phyloP scores from a whole-genome alignment of 2,329 filamentous ascomycete species.

The Moelleriella libera region DNA sequence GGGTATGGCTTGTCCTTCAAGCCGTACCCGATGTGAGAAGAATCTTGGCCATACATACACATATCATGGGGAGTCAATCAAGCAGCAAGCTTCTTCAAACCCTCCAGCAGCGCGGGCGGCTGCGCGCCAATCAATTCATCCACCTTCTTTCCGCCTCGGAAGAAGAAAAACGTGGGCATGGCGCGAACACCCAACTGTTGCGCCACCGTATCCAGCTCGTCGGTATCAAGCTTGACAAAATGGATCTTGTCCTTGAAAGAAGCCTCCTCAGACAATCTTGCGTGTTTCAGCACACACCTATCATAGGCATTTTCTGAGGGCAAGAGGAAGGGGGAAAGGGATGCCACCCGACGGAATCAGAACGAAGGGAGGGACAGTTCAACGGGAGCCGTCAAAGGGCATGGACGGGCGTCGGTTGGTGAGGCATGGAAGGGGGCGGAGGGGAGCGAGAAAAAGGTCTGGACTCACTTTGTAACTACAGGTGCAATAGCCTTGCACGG shows the following conservation, averaged over 20 bases:
- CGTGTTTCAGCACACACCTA: not conserved
- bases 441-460: too few species aligned
- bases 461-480: conserved; percentile 29
- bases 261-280: conserved; percentile 19
- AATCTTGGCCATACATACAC: too few species aligned
- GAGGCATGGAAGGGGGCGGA: too few species aligned
- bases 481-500: conserved; percentile 87
- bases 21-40: too few species aligned
- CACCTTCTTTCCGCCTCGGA: conserved; percentile 63
- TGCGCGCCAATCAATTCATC: conserved; percentile 68
- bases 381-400: too few species aligned
- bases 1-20: too few species aligned
- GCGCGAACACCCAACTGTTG: conserved; percentile 67
- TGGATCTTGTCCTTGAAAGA: conserved; percentile 42
- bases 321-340: too few species aligned
- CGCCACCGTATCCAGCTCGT: conserved; percentile 60
- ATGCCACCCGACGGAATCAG: too few species aligned
- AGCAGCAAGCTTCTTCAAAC: conserved; percentile 5
- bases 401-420: too few species aligned
- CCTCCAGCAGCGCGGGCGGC: conserved; percentile 41
- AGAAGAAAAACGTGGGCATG: conserved; percentile 84
- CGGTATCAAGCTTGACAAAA: conserved; percentile 87
- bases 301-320: not conserved
- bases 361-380: too few species aligned
- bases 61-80: too few species aligned